Percentiles rank a stretch among this genome's conserved stretches.
Conservation (phyloP, 306 rosid species). For the Acacia melanoxylon region DNA sequence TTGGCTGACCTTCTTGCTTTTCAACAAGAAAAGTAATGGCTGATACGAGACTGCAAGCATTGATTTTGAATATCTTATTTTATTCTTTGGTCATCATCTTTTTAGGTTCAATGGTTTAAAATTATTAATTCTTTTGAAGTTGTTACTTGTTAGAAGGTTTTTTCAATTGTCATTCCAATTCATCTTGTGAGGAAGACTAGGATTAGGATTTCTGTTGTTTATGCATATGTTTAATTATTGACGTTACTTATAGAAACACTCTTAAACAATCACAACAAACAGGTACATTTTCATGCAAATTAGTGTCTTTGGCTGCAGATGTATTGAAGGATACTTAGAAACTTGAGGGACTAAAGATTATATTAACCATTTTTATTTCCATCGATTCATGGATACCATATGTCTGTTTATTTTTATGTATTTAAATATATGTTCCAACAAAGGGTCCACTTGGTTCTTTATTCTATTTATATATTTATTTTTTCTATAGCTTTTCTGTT, state of each 20-base stretch:
- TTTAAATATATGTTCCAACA: not conserved
- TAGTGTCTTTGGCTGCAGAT: not conserved
- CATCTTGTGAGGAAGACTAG: constrained; percentile 14
- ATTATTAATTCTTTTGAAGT: constrained; percentile 3
- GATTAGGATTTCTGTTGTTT: not conserved
- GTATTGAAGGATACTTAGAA: not conserved
- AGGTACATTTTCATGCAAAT: not conserved
- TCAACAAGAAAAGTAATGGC: constrained; percentile 86
- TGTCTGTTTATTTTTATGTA: not conserved
- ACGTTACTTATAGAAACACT: not conserved
- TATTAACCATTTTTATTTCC: not conserved
- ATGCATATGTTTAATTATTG: not conserved
- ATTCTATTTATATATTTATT: not conserved
- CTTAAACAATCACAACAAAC: not conserved
- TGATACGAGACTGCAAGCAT: constrained; percentile 25
- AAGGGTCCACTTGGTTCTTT: not conserved
- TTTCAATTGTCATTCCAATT: not conserved
- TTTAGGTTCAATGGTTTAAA: constrained; percentile 8
- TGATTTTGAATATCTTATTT: constrained; percentile 7
- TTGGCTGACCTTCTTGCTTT: constrained; percentile 83
- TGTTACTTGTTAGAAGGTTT: not conserved
- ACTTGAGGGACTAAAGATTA: no score
- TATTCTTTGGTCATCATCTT: constrained; percentile 11
- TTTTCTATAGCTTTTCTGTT: not conserved
- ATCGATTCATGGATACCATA: not conserved